Conservation (phyloP, 1,139 yeast species). For the Taphrina betulina region DNA sequence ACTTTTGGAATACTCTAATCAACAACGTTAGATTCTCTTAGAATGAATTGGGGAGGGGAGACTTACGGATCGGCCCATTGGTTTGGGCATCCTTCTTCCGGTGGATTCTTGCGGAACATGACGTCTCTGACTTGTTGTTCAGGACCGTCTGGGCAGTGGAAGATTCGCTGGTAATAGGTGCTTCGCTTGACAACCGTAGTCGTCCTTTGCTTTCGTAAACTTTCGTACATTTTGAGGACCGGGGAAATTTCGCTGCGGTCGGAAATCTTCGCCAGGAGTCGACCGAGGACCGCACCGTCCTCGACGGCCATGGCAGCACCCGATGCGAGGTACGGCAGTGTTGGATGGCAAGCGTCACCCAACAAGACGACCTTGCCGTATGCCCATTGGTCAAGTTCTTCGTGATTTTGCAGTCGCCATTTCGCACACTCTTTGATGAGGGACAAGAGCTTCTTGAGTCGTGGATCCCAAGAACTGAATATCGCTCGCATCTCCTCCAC, state of each 20-base stretch:
- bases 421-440: conserved; percentile 40
- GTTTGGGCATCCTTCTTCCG: conserved; percentile 16
- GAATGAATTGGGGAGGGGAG: neutral
- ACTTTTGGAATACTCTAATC: conserved; percentile 5
- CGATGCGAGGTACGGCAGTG: conserved; percentile 49
- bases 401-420: conserved; percentile 45
- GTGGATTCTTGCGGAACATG: conserved; percentile 5
- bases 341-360: conserved; percentile 50
- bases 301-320: conserved; percentile 48
- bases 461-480: conserved; percentile 45
- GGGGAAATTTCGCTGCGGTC: conserved; percentile 41
- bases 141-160: conserved; percentile 43
- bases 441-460: conserved; percentile 40
- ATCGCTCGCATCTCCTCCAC: conserved; percentile 42
- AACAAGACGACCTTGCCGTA: conserved; percentile 43
- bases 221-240: conserved; percentile 39
- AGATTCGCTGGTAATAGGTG: conserved; percentile 40
- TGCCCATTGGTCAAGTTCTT: conserved; percentile 41
- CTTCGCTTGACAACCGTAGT: conserved; percentile 43
- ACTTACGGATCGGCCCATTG: conserved; percentile 12
- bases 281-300: conserved; percentile 42
- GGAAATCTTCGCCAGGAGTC: conserved; percentile 44
- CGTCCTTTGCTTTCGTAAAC: conserved; percentile 43
- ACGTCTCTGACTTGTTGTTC: conserved; percentile 41
- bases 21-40: neutral